Conservation (phyloP, 1,284 basidiomycete genomes). For the Pseudozyma thailandica region DNA sequence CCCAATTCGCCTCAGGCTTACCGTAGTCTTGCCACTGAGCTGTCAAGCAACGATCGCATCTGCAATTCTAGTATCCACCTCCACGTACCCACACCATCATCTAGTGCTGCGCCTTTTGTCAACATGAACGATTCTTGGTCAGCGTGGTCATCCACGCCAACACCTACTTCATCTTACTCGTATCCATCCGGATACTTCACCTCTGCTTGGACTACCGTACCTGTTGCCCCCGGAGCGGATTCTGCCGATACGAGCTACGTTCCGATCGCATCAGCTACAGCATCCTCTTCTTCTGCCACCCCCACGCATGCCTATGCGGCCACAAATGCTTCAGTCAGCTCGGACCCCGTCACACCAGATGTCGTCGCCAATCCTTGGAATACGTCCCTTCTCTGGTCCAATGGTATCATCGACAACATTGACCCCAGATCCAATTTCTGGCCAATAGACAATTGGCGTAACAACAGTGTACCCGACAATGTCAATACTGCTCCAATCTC, state of each 20-base stretch:
- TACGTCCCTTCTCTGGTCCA: slow-evolving; percentile 40
- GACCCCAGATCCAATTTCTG: slow-evolving; percentile 40
- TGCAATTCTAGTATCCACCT: too few relatives aligned
- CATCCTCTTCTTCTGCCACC: neutral
- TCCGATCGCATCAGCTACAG: neutral
- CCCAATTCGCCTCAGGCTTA: too few relatives aligned
- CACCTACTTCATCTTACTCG: too few relatives aligned
- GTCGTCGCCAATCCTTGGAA: slow-evolving; percentile 47
- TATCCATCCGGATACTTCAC: too few relatives aligned
- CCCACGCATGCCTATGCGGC: neutral
- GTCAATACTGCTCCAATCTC: slow-evolving; percentile 33
- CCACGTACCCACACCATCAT: too few relatives aligned
- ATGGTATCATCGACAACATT: slow-evolving; percentile 31
- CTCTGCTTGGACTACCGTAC: too few relatives aligned
- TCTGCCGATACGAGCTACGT: neutral
- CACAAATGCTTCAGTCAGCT: neutral
- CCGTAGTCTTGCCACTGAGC: too few relatives aligned
- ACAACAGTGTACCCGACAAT: slow-evolving; percentile 19
- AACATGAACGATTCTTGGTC: too few relatives aligned
- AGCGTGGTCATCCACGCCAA: too few relatives aligned
- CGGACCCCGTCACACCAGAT: slow-evolving; percentile 15
- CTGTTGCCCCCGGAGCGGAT: too few relatives aligned
- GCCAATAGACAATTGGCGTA: slow-evolving; percentile 22
- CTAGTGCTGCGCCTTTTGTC: too few relatives aligned
- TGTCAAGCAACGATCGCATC: too few relatives aligned